Evolutionary conservation across 2,329 filamentous ascomycete genomes (phyloP).

Genomic region (Xenoacremonium recifei): DNA sequence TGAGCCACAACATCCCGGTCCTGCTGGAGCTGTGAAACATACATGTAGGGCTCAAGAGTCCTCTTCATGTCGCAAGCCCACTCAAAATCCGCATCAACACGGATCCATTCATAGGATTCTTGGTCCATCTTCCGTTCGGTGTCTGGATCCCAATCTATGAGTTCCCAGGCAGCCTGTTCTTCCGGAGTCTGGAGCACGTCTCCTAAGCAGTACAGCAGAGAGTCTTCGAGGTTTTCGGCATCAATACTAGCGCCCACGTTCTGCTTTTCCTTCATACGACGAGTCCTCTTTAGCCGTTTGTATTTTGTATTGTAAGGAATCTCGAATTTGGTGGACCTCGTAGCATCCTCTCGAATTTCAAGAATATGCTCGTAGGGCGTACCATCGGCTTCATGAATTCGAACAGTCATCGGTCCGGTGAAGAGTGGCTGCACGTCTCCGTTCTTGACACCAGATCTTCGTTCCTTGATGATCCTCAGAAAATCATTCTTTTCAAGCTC

Average conservation of each 20-base stretch:
- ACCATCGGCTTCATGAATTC: constrained; percentile 96
- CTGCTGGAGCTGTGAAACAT: constrained; percentile 93
- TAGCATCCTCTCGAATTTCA: constrained; percentile 83
- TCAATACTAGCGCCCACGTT: constrained; percentile 58
- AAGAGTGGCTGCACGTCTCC: constrained; percentile 76
- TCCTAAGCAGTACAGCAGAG: constrained; percentile 86
- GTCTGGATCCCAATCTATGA: constrained; percentile 86
- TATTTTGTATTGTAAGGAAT: constrained; percentile 99
- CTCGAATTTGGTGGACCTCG: constrained; percentile 75
- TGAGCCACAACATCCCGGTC: constrained; percentile 95
- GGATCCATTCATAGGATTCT: constrained; percentile 98
- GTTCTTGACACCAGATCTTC: constrained; percentile 65
- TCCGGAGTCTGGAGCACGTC: constrained; percentile 83
- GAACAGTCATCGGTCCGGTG: constrained; percentile 94
- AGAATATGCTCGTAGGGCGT: constrained; percentile 98
- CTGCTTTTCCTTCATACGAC: constrained; percentile 75
- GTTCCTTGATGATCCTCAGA: constrained; percentile 80
- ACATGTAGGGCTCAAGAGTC: constrained; percentile 94
- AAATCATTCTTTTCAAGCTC: constrained; percentile 72
- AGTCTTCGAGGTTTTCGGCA: constrained; percentile 66
- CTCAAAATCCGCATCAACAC: constrained; percentile 96
- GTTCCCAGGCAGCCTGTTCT: constrained; percentile 78
- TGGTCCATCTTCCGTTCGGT: constrained; percentile 90
- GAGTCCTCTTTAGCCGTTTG: constrained; percentile 89
- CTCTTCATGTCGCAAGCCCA: constrained; percentile 86